phyloP scores from a whole-genome alignment of 805 yeast species.

The Blastobotrys terrestris region DNA sequence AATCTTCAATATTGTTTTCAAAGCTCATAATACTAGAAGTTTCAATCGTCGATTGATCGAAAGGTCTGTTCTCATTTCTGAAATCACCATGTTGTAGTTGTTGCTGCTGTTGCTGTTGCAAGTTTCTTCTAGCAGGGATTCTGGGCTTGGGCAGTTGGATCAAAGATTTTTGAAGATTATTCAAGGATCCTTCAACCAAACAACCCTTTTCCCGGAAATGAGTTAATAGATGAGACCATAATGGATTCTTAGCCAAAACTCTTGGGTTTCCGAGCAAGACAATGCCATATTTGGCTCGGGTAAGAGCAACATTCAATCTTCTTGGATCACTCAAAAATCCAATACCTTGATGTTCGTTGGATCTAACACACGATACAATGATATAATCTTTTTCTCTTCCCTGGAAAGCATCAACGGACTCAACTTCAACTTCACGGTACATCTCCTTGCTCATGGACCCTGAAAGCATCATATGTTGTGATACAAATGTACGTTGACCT shows the following conservation, averaged over 20 bases:
- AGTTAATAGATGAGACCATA: constrained; percentile 73
- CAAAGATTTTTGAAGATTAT: constrained; percentile 62
- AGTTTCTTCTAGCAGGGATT: constrained; percentile 1
- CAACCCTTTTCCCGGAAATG: constrained; percentile 83
- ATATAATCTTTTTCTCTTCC: constrained; percentile 85
- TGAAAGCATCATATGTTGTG: constrained; percentile 69
- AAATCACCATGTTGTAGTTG: constrained; percentile 8
- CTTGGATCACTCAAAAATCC: constrained; percentile 84
- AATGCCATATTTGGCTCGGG: constrained; percentile 81
- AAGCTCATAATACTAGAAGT: constrained; percentile 7
- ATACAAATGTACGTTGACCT: constrained; percentile 81
- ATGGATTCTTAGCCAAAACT: constrained; percentile 57
- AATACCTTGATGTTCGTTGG: constrained; percentile 65
- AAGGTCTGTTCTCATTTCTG: constrained; percentile 5
- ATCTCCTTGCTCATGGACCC: constrained; percentile 60
- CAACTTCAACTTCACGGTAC: constrained; percentile 73
- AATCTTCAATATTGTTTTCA: constrained; percentile 3
- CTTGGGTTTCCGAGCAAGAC: constrained; percentile 80
- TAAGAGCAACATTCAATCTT: constrained; percentile 82
- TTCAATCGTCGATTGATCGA: constrained; percentile 2
- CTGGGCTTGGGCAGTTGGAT: constrained; percentile 20
- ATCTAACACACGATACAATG: constrained; percentile 73
- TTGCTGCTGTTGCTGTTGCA: neutral
- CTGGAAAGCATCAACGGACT: constrained; percentile 93
- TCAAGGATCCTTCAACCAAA: constrained; percentile 84